phyloP scores from a whole-genome alignment of 176 grass and related monocot species.

The Otatea glauca region DNA sequence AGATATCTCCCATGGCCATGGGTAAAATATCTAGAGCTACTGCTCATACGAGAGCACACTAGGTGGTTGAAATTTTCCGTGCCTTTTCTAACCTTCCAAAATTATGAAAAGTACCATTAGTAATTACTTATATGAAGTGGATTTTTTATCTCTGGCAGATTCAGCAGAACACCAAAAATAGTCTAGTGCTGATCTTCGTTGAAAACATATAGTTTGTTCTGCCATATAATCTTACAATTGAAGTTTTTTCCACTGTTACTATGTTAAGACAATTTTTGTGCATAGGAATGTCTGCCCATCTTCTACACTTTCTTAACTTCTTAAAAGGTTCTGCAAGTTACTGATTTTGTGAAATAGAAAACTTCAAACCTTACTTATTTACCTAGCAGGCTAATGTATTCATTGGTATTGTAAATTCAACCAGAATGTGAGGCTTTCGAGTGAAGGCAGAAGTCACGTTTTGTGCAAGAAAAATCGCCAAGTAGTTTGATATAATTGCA shows the following conservation, averaged over 20 bases:
- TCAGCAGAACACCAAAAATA: not conserved
- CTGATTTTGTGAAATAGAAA: not conserved
- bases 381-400: not conserved
- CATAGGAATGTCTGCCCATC: not conserved
- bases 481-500: slow-evolving; percentile 25
- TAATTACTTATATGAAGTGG: slow-evolving; percentile 14
- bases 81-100: not conserved
- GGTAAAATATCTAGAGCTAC: not conserved
- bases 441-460: not conserved
- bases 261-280: not conserved
- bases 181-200: not conserved
- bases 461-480: slow-evolving; percentile 11
- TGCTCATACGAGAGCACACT: not conserved
- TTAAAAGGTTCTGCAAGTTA: not conserved
- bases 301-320: not conserved
- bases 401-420: not conserved
- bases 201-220: slow-evolving; percentile 11
- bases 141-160: not conserved
- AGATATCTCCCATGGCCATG: not conserved
- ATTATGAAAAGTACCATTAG: slow-evolving; percentile 3
- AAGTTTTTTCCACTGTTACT: not conserved
- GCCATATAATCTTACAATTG: not conserved
- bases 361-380: not conserved
- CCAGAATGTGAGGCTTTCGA: not conserved
- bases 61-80: not conserved